These are phyloP conservation scores for Cucurbita argyrosperma DNA, from an alignment of 306 rosid species.

Conservation along the genomic window DNA sequence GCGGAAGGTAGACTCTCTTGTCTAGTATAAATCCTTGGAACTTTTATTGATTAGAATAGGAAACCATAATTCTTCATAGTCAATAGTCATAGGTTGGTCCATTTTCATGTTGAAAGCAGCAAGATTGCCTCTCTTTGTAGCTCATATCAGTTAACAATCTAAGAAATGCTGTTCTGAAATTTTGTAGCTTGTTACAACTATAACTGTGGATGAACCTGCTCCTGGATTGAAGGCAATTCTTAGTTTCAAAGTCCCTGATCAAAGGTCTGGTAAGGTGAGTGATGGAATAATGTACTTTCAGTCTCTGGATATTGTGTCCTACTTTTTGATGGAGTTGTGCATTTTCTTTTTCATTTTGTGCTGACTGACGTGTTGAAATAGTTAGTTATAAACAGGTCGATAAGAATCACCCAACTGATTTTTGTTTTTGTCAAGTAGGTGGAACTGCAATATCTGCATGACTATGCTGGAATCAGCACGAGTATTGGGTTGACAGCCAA, in stretches of 20 bases:
- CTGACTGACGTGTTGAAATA: background rate
- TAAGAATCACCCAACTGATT: background rate
- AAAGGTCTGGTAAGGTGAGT: conserved; percentile 85
- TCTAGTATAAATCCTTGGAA: background rate
- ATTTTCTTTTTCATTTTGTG: background rate
- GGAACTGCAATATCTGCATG: conserved; percentile 72
- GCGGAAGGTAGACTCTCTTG: background rate
- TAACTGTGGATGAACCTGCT: conserved; percentile 57
- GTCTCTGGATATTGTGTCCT: background rate
- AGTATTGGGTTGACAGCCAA: conserved; percentile 77
- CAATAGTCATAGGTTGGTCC: background rate
- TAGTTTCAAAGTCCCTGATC: conserved; percentile 73
- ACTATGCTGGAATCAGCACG: conserved; percentile 62
- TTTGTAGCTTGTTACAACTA: conserved; percentile 47
- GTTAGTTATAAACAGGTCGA: background rate
- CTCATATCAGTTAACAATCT: background rate
- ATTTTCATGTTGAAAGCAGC: background rate
- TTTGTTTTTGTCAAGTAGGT: conserved; percentile 34
- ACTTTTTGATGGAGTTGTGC: background rate
- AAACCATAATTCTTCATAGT: background rate
- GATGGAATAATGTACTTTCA: background rate
- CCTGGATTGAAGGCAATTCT: conserved; percentile 76
- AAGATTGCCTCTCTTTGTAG: background rate
- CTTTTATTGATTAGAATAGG: background rate
- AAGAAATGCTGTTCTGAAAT: background rate